These are phyloP conservation scores for Metschnikowia kofuensis DNA, from an alignment of 805 yeast species.

Conservation along the genomic window DNA sequence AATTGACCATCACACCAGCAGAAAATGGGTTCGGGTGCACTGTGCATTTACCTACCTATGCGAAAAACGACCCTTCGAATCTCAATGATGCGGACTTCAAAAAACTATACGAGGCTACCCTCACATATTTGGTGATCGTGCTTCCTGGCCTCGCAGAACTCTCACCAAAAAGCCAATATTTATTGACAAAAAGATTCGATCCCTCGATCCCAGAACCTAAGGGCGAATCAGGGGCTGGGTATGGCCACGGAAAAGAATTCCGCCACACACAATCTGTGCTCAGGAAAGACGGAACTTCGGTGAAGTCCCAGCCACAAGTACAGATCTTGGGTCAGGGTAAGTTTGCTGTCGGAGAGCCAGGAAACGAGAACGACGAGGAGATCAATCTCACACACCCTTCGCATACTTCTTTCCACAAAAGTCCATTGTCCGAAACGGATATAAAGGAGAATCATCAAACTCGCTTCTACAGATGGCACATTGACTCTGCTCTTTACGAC, in stretches of 20 bases:
- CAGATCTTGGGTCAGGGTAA: constrained; percentile 85
- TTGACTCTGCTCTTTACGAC: constrained; percentile 84
- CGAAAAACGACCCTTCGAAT: constrained; percentile 66
- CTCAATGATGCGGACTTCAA: constrained; percentile 66
- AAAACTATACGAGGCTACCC: constrained; percentile 59
- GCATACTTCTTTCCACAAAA: constrained; percentile 76
- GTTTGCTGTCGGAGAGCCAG: constrained; percentile 52
- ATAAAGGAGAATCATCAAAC: constrained; percentile 60
- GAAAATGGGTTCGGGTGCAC: constrained; percentile 57
- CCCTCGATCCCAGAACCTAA: constrained; percentile 53
- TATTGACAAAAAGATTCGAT: constrained; percentile 74
- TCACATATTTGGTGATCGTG: constrained; percentile 66
- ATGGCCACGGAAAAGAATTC: constrained; percentile 81
- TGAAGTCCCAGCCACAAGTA: constrained; percentile 83
- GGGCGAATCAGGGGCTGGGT: constrained; percentile 45
- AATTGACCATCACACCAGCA: constrained; percentile 11
- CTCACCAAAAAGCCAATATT: constrained; percentile 71
- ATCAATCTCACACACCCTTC: constrained; percentile 77
- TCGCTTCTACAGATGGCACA: constrained; percentile 90
- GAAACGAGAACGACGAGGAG: constrained; percentile 59
- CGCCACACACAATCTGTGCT: constrained; percentile 57
- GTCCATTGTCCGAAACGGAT: constrained; percentile 60
- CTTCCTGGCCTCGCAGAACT: constrained; percentile 70
- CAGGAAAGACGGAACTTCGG: constrained; percentile 75
- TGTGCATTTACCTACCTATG: constrained; percentile 60